Conservation (phyloP, 2,329 filamentous ascomycete genomes). For the Cladosporium austrohemisphaericum region DNA sequence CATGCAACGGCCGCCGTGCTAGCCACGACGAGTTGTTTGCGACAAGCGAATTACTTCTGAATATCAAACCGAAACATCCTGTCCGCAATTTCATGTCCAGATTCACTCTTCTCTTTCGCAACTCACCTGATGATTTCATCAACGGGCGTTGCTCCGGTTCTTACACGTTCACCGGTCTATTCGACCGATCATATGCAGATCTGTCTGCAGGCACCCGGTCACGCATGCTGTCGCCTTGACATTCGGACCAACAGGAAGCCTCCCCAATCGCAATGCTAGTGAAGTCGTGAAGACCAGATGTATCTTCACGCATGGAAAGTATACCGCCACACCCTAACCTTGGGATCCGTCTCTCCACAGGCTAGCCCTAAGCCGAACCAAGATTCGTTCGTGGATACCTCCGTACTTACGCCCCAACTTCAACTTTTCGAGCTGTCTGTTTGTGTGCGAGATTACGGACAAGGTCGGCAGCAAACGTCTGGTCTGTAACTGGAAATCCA, state of each 20-base stretch:
- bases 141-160: too few relatives aligned
- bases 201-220: too few relatives aligned
- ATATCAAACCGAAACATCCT: slow-evolving; percentile 7
- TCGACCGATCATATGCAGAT: too few relatives aligned
- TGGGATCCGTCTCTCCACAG: slow-evolving; percentile 4
- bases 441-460: too few relatives aligned
- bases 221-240: too few relatives aligned
- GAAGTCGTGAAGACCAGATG: background rate
- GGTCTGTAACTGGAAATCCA: too few relatives aligned
- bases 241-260: background rate
- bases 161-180: too few relatives aligned
- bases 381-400: too few relatives aligned
- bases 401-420: too few relatives aligned
- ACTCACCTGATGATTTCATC: too few relatives aligned
- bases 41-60: background rate
- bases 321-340: slow-evolving; percentile 3
- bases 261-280: background rate
- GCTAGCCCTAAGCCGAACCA: background rate
- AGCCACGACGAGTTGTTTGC: slow-evolving; percentile 6
- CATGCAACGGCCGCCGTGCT: background rate
- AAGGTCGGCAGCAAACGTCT: too few relatives aligned
- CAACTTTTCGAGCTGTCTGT: too few relatives aligned
- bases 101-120: background rate
- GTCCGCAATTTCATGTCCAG: background rate
- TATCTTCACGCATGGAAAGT: background rate